Conservation (phyloP, 441 rosid genomes). For the Corymbia citriodora region DNA sequence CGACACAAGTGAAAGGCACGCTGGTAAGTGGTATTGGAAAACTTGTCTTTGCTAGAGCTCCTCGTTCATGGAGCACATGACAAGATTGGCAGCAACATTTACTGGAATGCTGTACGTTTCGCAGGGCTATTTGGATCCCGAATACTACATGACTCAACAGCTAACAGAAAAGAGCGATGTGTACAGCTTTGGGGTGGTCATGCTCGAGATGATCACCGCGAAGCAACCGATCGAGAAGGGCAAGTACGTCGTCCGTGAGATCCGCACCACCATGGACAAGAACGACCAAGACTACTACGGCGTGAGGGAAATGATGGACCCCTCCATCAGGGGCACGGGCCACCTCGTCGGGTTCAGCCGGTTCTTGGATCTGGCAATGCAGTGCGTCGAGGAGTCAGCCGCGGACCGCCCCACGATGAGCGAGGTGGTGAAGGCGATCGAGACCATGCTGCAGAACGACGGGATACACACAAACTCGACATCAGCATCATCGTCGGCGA, state of each 20-base stretch:
- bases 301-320: conserved; percentile 65
- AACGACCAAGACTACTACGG: conserved; percentile 66
- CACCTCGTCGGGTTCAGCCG: conserved; percentile 42
- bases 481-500: conserved; percentile 79
- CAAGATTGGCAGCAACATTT: not conserved
- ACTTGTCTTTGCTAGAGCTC: not conserved
- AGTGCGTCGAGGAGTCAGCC: conserved; percentile 86
- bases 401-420: conserved; percentile 89
- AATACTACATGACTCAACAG: conserved; percentile 93
- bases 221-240: conserved; percentile 92
- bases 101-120: not conserved
- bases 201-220: conserved; percentile 81
- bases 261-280: conserved; percentile 40
- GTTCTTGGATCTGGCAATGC: conserved; percentile 72
- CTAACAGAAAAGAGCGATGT: conserved; percentile 96
- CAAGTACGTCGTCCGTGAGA: conserved; percentile 81
- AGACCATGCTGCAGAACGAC: conserved; percentile 66
- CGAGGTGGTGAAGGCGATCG: conserved; percentile 83
- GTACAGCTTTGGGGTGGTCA: conserved; percentile 91
- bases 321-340: conserved; percentile 38
- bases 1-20: conserved; percentile 99
- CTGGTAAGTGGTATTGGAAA: conserved; percentile 42
- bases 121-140: conserved; percentile 98
- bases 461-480: conserved; percentile 70
- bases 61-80: not conserved